A percentile compares a stretch with the other conserved stretches of the same genome.
Conservation (phyloP, 208 protist genomes). For the Acanthamoeba culbertsoni region DNA sequence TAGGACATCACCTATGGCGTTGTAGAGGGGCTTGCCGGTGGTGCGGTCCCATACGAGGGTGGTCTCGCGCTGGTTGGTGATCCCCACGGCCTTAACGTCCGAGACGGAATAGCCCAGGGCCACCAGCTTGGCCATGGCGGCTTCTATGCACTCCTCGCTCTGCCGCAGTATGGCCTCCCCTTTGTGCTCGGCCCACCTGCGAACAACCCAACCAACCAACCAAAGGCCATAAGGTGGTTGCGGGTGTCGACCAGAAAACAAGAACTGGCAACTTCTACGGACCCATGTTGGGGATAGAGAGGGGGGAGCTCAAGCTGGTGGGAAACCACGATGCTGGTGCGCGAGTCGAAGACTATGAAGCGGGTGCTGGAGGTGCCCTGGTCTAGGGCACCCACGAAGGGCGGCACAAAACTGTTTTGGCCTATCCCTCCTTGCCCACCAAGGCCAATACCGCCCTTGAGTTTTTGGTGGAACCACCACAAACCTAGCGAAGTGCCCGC, state of each 20-base stretch:
- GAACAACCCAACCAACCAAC: too few species aligned
- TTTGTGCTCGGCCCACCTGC: conserved; percentile 95
- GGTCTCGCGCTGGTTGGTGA: conserved; percentile 99
- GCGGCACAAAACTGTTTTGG: neutral
- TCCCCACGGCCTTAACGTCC: conserved; percentile 83
- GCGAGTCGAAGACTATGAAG: conserved; percentile 92
- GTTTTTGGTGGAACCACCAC: neutral
- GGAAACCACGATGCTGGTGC: conserved; percentile 77
- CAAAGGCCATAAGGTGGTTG: too few species aligned
- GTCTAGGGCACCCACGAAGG: conserved; percentile 89
- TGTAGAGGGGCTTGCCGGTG: conserved; percentile 93
- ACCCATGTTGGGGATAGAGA: conserved; percentile 86
- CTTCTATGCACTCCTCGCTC: conserved; percentile 84
- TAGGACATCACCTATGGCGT: conserved; percentile 87
- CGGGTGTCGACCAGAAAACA: too few species aligned
- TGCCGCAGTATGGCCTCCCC: conserved; percentile 90
- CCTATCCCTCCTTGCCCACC: neutral
- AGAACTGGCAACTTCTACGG: neutral
- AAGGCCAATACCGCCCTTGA: neutral
- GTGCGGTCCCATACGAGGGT: conserved; percentile 96
- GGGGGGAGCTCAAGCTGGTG: conserved; percentile 88
- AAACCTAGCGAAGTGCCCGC: neutral
- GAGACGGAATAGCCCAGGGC: neutral
- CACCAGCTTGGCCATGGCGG: conserved; percentile 69
- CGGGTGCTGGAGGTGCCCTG: conserved; percentile 94